Conservation (phyloP, 331 rosid species). For the Pyrus hybrid region DNA sequence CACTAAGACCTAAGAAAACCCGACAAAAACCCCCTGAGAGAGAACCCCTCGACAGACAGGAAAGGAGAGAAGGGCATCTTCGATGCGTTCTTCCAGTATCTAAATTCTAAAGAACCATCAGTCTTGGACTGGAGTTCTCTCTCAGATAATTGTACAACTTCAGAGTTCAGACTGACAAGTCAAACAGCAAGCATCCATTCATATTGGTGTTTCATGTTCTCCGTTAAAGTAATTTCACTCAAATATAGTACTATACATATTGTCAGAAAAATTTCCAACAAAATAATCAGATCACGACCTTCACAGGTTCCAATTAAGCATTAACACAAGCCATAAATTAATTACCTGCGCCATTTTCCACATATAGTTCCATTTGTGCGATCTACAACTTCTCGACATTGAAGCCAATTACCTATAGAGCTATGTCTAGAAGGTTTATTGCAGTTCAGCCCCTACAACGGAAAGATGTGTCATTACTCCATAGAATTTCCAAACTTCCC, state of each 20-base stretch:
- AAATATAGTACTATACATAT: not conserved
- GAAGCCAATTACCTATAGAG: slow-evolving; percentile 83
- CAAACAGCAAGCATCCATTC: not conserved
- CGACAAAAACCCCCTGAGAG: not conserved
- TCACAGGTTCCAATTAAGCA: not conserved
- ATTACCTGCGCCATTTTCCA: slow-evolving; percentile 95
- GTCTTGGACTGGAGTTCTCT: too few species aligned
- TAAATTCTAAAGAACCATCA: not conserved
- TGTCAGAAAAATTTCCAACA: not conserved
- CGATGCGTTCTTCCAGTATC: not conserved
- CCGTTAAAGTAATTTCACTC: not conserved
- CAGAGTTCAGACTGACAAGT: too few species aligned
- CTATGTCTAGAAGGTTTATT: slow-evolving; percentile 28
- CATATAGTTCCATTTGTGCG: slow-evolving; percentile 44
- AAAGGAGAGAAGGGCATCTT: not conserved
- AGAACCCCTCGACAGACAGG: not conserved
- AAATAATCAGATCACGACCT: not conserved
- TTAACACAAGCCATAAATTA: not conserved
- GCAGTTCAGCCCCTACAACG: slow-evolving; percentile 35
- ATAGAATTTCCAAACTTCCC: not conserved
- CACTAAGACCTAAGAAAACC: too few species aligned
- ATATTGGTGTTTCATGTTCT: not conserved
- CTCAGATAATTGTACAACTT: too few species aligned
- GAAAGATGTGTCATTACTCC: slow-evolving; percentile 19
- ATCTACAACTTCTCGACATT: slow-evolving; percentile 53